Conservation (phyloP, 345 rosid species). For the Microthlaspi erraticum region DNA sequence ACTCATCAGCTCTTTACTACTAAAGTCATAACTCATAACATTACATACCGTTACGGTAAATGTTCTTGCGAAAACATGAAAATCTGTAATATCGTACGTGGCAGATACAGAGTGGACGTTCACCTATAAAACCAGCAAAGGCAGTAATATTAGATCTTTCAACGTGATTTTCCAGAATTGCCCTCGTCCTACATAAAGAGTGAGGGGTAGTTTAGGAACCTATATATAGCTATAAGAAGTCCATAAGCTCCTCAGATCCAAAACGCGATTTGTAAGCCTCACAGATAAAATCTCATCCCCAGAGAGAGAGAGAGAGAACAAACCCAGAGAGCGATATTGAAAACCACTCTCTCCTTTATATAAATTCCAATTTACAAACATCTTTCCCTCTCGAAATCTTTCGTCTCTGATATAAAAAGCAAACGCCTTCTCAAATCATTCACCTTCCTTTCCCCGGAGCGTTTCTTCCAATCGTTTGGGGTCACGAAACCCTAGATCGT, state of each 20-base stretch:
- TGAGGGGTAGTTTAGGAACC: slow-evolving; percentile 33
- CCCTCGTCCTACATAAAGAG: neutral
- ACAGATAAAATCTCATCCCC: slow-evolving; percentile 32
- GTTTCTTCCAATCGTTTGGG: neutral
- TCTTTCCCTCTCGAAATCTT: slow-evolving; percentile 44
- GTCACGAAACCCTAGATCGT: slow-evolving; percentile 39
- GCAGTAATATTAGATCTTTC: slow-evolving; percentile 11
- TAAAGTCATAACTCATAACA: no score
- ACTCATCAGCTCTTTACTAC: no score
- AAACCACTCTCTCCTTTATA: slow-evolving; percentile 41
- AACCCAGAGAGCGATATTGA: slow-evolving; percentile 31
- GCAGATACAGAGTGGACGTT: slow-evolving; percentile 35
- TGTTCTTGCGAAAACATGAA: no score
- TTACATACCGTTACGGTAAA: no score
- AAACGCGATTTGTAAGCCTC: slow-evolving; percentile 30
- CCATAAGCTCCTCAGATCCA: slow-evolving; percentile 37
- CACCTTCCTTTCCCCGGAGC: slow-evolving; percentile 11
- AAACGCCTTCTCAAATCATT: slow-evolving; percentile 1
- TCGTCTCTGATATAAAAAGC: slow-evolving; percentile 28
- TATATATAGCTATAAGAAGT: neutral
- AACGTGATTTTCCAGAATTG: neutral
- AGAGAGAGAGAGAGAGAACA: slow-evolving; percentile 25
- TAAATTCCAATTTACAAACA: slow-evolving; percentile 43
- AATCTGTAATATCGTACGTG: slow-evolving; percentile 32
- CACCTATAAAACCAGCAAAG: slow-evolving; percentile 4